Base-by-base conservation (phyloP, 2,329 filamentous ascomycete genomes). In the Fusarium scirpi region DNA sequence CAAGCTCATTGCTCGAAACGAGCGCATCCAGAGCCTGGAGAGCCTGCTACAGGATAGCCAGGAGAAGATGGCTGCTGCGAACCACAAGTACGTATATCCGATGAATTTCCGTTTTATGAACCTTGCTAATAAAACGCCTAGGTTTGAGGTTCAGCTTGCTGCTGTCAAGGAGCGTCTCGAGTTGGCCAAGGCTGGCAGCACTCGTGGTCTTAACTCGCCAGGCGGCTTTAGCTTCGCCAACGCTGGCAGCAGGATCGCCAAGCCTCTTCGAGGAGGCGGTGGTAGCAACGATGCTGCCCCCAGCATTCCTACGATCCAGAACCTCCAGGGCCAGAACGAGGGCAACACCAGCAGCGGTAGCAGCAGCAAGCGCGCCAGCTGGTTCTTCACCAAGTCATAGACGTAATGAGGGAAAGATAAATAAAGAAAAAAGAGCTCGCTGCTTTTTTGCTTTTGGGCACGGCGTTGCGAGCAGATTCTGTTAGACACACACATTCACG, bases 101-200 rank as follows among this genome's bases (percentile, higher is more conserved):
- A 66, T 4, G 27, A 7, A 22, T 1, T 9, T 32, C 38, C 25
- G n/a, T 25, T 49, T 32, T 34, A 10, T 29, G 32, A 30, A 65
- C 13, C 46, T 29, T 70, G 67, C 77, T 82, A 74, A 82, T 76
- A 62, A 45, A 12, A 8, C 16, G 40, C 24, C 24, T 62, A 98
- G 96, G 80, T 99, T 99, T 85, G 96, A 99, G 85, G 91, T 93
- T 40, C 96, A 99, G 83, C 92, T 99, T 79, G 92, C 94, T 45
- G 94, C 94, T 54, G 96, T 99, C 82, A 99, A 98, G 86, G 96
- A 99, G 80, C 93, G 96, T 69, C 91, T 99, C 72, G 96, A 99
- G 83, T 92, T 94, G 55, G 96, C 94, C 80, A 99, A 98, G 83
- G 89, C 91, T 51, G 94, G 94, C 76, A 96, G 92, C 71, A 97